Evolutionary conservation across 2,329 filamentous ascomycete genomes (phyloP), one percentile per base, ranked within the genome.

Genomic region (Aspergillus texensis): DNA sequence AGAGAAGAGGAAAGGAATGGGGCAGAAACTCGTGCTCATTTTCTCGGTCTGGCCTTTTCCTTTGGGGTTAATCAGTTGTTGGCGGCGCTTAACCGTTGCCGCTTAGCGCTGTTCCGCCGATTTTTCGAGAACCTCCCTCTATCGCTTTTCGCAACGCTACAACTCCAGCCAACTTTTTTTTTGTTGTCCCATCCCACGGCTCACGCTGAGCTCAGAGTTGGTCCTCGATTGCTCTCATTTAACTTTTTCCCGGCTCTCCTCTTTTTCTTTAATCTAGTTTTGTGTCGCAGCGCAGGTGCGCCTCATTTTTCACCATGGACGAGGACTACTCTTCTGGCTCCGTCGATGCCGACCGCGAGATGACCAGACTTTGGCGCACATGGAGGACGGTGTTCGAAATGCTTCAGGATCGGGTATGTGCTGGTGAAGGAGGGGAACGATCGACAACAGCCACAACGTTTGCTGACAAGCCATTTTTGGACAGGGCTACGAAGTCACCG

Each of bases 321-420:
- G 78, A 77, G 26, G 77, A 79, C 45, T 75, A 72, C 36, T 72
- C 75, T 39, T 62, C 69, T 59, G 69, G 73, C 62, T 76, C 76
- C 61, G 72, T 71, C 36, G 79, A 80, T 41, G 76, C 77, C 61
- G 74, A 78, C 63, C 75, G 74, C 68, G 77, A 80, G 69, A 78
- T 79, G 73, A 85, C 87, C 68, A 89, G 91, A 76, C 88, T 97
- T 71, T 99, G 95, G 94, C 91, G 94, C 79, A 93, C 94, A 72
- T 96, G 92, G 88, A 89, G 89, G 80, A 99, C 95, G 10, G 89
- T 93, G 56, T 93, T 96, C 79, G 92, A 99, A 85, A 96, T 99
- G 94, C 90, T 95, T 71, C 85, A 87, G 66, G 95, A 98, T 79
- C 84, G 94, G 78, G 94, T 97, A 87, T 73, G 91, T 54, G 53